These are phyloP conservation scores for Aspergillus biplanus DNA, from an alignment of 495 filamentous ascomycete species.

Conservation along the genomic window DNA sequence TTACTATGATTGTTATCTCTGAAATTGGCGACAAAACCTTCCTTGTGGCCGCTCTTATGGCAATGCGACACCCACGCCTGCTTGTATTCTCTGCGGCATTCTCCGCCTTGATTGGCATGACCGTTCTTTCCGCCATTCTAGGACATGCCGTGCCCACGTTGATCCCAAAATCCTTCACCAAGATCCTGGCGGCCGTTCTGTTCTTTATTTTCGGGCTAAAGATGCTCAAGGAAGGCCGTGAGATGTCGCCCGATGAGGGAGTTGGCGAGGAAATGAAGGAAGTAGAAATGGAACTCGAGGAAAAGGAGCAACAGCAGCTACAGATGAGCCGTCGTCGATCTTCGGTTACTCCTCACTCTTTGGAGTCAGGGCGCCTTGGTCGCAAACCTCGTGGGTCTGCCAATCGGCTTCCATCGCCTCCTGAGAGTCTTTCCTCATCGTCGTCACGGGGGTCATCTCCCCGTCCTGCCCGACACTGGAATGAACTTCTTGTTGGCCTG, in stretches of 20 bases:
- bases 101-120: slow-evolving; percentile 88
- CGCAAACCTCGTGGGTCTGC: slow-evolving; percentile 51
- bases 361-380: slow-evolving; percentile 53
- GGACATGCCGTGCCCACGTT: slow-evolving; percentile 92
- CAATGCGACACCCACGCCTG: slow-evolving; percentile 94
- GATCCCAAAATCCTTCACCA: slow-evolving; percentile 85
- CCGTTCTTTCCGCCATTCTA: slow-evolving; percentile 91
- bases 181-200: slow-evolving; percentile 78
- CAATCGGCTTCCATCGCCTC: slow-evolving; percentile 57
- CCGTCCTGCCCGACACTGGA: slow-evolving; percentile 39
- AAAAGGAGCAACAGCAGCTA: slow-evolving; percentile 76
- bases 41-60: slow-evolving; percentile 95
- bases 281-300: slow-evolving; percentile 91
- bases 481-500: slow-evolving; percentile 60
- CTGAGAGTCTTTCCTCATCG: slow-evolving; percentile 57
- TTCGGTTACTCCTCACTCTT: slow-evolving; percentile 53
- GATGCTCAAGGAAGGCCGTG: slow-evolving; percentile 83
- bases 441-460: slow-evolving; percentile 64
- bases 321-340: slow-evolving; percentile 57
- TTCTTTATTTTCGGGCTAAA: slow-evolving; percentile 89
- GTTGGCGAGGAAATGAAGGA: slow-evolving; percentile 96
- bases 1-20: slow-evolving; percentile 97
- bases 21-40: slow-evolving; percentile 99
- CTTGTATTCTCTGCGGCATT: slow-evolving; percentile 96
- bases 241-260: slow-evolving; percentile 85